Evolutionary conservation across 2,329 filamentous ascomycete species (phyloP), one percentile per base, ranked within the genome.

Genomic region (Diplodia intermedia): DNA sequence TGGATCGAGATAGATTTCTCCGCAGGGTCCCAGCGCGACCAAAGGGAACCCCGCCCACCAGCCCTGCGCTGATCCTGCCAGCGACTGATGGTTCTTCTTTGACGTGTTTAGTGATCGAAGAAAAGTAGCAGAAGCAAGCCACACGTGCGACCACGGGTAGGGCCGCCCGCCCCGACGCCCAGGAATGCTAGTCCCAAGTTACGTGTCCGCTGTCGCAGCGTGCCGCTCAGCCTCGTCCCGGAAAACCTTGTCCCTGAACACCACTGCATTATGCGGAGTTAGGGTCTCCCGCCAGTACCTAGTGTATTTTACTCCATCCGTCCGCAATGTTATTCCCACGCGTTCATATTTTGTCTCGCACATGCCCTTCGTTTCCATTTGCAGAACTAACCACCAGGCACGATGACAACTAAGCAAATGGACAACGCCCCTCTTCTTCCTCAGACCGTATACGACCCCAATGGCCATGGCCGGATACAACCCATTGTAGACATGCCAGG

Each of bases 201-300:
- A 52, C 43, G 29, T 63, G 60, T 49, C 12, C 60, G 60, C 26
- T 38, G 60, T 63, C 50, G 52, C 60, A 63, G 60, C 29, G 26
- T 63, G 43, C n/a, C 15, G 60, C 60, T 63, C 50, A 43, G 60
- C 60, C 29, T 38, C 47, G 60, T 63, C 31, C 38, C 47, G 50
- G 60, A 36, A 50, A 52, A 52, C 60, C 60, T 63, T 52, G 60
- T 29, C 60, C 49, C 43, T 50, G 57, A 31, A 50, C 29, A 50
- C 43, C 29, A 52, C 14, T 18, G 29, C 31, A 23, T 61, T 61
- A 61, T 61, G 57, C 57, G n/a, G 29, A 63, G 29, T 20, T 26
- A 49, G 31, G 60, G 43, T 38, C 14, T 26, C 18, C 14, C 8
- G 33, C 31, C 31, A 26, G 60, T 38, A 47, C 47, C 38, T 52